These are phyloP conservation scores for Paramyrothecium sp. DNA, from an alignment of 2,329 filamentous ascomycete genomes.

Conservation along the genomic window DNA sequence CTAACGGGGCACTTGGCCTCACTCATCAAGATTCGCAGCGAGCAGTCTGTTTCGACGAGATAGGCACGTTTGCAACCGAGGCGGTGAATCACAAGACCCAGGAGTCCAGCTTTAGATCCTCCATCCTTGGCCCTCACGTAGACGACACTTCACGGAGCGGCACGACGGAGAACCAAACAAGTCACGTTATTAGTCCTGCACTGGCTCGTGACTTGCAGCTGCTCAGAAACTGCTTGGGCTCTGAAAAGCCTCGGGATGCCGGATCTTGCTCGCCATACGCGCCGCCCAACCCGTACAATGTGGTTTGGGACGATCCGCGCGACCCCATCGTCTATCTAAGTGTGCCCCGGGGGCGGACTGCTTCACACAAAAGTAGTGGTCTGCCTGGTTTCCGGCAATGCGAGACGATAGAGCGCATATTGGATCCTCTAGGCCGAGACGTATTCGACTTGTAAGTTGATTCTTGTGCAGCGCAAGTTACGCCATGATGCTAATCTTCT, in stretches of 20 bases:
- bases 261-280: background rate
- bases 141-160: background rate
- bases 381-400: conserved; percentile 2
- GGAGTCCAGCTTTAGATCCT: no score
- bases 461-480: background rate
- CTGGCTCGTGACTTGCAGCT: background rate
- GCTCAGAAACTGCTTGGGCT: background rate
- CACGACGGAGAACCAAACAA: background rate
- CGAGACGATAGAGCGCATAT: conserved; percentile 4
- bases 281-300: conserved; percentile 4
- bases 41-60: no score
- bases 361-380: background rate
- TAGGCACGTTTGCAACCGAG: no score
- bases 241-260: no score
- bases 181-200: background rate
- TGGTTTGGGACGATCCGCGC: conserved; percentile 1
- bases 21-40: no score
- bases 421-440: background rate
- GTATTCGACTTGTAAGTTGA: conserved; percentile 2
- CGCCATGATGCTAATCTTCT: background rate
- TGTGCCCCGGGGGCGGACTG: conserved; percentile 1
- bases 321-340: conserved; percentile 5
- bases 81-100: no score
- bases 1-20: background rate
- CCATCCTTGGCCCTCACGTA: background rate